Evolutionary conservation across 164 flowering plant genomes (phyloP), one percentile per base, ranked within the genome.

Genomic region (Amborella trichopoda): DNA sequence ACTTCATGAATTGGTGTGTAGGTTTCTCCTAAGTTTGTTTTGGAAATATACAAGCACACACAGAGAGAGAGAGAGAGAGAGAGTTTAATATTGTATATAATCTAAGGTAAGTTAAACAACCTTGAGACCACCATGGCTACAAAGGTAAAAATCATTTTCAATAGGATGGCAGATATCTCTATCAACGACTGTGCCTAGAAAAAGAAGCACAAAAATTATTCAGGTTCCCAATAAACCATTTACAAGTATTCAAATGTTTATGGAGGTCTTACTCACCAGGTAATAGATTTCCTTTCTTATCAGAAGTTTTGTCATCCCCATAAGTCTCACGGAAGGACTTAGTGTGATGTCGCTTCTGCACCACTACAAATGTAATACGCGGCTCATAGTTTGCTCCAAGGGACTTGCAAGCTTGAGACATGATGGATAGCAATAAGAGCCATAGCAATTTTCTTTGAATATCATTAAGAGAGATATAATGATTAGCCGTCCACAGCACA

Each of bases 101-200:
- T n/a, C n/a, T n/a, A n/a, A n/a, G n/a, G n/a, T n/a, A n/a, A n/a
- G n/a, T n/a, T n/a, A n/a, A n/a, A n/a, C n/a, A n/a, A n/a, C 97
- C 93, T 85, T 89, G 62, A 89, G 80, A 14, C 95, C 93, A 34
- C 95, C 97, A 61, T 89, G 97, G 65, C 97, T 89, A 50, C 97
- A 89, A 38, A 89, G 93, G 52, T 80, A 89, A 50, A 89, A 89
- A 44, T 89, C 97, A 56, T 82, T 84, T 53, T 89, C 95, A 1
- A 85, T 72, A 0, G 97, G 97, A 58, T 89, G 97, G 52, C 97
- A 89, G 18, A 89, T 84, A 54, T 76, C 78, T 11, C 83, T 33
- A 57, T 89, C 97, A 38, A 89, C 90, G 25, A 89, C 95, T 0
- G 97, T 89, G 28, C 97, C 97, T 89, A 67, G 14, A 44, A 52